These are phyloP conservation scores for Botrytis pseudocinerea DNA, from an alignment of 2,329 filamentous ascomycete species.

Conservation along the genomic window DNA sequence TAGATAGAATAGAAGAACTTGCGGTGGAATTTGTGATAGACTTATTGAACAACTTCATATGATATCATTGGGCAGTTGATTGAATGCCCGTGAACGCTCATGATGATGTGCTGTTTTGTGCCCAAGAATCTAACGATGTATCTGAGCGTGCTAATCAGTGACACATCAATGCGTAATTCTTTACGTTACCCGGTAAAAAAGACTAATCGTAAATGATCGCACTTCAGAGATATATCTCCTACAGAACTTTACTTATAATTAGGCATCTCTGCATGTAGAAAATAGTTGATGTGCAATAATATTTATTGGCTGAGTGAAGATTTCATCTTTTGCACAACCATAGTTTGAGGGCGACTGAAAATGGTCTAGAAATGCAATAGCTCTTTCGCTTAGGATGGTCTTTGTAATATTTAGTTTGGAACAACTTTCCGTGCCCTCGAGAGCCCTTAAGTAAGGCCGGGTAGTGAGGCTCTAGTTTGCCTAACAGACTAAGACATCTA, in stretches of 20 bases:
- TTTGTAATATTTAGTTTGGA: not conserved
- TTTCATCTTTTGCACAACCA: not conserved
- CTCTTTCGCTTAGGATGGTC: not conserved
- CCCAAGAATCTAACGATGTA: not conserved
- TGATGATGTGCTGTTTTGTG: not conserved
- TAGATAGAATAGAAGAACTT: not conserved
- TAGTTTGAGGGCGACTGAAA: not conserved
- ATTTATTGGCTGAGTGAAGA: not conserved
- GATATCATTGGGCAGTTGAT: not conserved
- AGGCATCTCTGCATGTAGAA: not conserved
- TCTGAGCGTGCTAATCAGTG: not conserved
- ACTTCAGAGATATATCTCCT: not conserved
- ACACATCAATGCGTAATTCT: fast-evolving
- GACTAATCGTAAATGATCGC: not conserved
- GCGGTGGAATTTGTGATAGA: not conserved
- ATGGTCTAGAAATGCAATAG: not conserved
- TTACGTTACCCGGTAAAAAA: not conserved
- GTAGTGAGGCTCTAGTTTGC: not conserved
- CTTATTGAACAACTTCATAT: not conserved
- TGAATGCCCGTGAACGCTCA: not conserved
- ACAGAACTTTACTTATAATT: not conserved
- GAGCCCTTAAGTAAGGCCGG: not conserved
- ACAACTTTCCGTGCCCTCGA: no score
- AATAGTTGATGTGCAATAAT: not conserved
- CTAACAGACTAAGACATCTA: not conserved